These are phyloP conservation scores for Roridomyces roridus DNA, from an alignment of 768 basidiomycete species.

Conservation along the genomic window DNA sequence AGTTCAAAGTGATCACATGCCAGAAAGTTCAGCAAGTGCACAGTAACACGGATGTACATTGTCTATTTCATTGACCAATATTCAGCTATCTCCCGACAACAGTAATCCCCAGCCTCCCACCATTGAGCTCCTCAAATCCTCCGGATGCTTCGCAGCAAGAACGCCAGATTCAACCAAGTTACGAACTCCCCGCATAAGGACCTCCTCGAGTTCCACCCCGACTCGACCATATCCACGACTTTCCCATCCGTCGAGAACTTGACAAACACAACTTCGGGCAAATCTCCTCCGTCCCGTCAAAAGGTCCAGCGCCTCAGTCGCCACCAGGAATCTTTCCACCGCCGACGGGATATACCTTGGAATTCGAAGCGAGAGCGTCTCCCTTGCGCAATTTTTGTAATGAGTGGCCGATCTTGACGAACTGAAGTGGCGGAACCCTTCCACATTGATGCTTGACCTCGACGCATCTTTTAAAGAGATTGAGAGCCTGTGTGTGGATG, in stretches of 20 bases:
- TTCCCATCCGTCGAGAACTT: conserved; percentile 33
- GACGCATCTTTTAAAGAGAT: too few relatives aligned
- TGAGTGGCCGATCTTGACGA: too few relatives aligned
- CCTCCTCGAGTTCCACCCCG: conserved; percentile 26
- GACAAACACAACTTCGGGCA: conserved; percentile 29
- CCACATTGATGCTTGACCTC: too few relatives aligned
- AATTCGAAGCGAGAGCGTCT: too few relatives aligned
- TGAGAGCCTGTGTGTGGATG: too few relatives aligned
- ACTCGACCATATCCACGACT: conserved; percentile 37
- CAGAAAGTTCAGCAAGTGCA: too few relatives aligned
- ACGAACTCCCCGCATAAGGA: conserved; percentile 11
- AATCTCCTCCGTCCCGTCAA: conserved; percentile 23
- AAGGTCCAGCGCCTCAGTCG: conserved; percentile 22
- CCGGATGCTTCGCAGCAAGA: conserved; percentile 20
- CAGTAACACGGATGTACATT: too few relatives aligned
- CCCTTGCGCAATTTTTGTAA: too few relatives aligned
- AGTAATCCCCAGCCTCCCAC: conserved; percentile 18
- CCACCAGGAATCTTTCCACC: conserved; percentile 22
- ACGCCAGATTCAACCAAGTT: conserved; percentile 24
- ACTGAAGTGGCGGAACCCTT: too few relatives aligned
- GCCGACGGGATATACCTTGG: conserved; percentile 20
- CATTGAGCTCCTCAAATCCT: conserved; percentile 23
- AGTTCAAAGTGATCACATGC: too few relatives aligned
- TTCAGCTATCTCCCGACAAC: neutral
- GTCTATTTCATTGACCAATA: neutral